Conservation (phyloP, 768 basidiomycete genomes). For the Zangia roseola region DNA sequence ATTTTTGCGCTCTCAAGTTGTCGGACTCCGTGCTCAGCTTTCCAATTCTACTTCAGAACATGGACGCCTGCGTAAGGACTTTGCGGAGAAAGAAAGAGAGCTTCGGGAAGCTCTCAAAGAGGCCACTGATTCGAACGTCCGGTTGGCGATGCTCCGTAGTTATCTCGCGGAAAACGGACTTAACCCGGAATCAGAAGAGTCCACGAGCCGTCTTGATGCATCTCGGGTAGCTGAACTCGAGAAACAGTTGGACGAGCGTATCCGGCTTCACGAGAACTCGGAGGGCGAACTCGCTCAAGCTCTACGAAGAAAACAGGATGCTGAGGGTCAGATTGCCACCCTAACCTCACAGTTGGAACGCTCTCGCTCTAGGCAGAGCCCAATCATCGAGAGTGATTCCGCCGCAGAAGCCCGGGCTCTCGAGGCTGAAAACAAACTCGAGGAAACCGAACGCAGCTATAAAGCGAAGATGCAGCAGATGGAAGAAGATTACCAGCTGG, state of each 20-base stretch:
- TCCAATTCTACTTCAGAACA: conserved; percentile 65
- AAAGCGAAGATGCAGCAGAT: conserved; percentile 82
- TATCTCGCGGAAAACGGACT: conserved; percentile 90
- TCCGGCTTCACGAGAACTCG: conserved; percentile 66
- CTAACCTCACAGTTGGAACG: conserved; percentile 68
- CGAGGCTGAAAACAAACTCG: conserved; percentile 76
- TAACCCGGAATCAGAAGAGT: conserved; percentile 66
- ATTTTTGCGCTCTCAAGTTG: conserved; percentile 67
- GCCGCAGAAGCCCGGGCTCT: conserved; percentile 47
- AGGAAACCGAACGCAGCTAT: conserved; percentile 75
- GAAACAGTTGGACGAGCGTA: conserved; percentile 68
- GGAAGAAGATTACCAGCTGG: conserved; percentile 94
- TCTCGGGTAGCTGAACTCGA: conserved; percentile 74
- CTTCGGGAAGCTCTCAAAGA: conserved; percentile 64
- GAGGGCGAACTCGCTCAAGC: conserved; percentile 73
- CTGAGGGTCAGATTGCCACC: conserved; percentile 64
- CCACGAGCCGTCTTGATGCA: conserved; percentile 35
- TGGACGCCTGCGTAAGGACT: conserved; percentile 68
- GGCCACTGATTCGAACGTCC: conserved; percentile 66
- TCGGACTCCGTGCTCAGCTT: conserved; percentile 71
- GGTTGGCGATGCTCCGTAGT: conserved; percentile 76
- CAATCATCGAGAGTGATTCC: conserved; percentile 40
- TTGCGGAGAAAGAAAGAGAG: conserved; percentile 62
- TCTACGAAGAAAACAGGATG: conserved; percentile 67
- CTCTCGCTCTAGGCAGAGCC: conserved; percentile 56